These are phyloP conservation scores for Blastosporella zonata DNA, from an alignment of 1,284 basidiomycete genomes.

Conservation along the genomic window DNA sequence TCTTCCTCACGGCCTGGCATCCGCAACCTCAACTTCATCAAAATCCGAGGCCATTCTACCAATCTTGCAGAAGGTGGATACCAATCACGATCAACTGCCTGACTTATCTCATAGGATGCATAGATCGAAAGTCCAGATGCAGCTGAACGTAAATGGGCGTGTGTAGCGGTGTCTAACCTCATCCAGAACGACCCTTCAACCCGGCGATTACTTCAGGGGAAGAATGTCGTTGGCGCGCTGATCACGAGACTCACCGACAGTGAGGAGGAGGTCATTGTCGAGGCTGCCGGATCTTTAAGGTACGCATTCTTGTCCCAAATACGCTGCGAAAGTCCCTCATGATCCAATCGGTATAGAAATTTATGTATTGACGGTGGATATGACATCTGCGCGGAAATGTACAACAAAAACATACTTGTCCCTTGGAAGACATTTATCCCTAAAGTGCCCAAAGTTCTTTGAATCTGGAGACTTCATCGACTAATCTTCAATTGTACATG, in stretches of 20 bases:
- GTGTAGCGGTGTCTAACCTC: slow-evolving; percentile 86
- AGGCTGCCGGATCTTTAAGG: slow-evolving; percentile 84
- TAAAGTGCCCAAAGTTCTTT: slow-evolving; percentile 50
- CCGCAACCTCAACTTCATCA: slow-evolving; percentile 65
- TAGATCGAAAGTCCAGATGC: slow-evolving; percentile 76
- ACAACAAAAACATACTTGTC: slow-evolving; percentile 87
- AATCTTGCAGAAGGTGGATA: slow-evolving; percentile 80
- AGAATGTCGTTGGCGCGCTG: slow-evolving; percentile 84
- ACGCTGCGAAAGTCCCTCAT: slow-evolving; percentile 1
- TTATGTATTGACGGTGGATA: slow-evolving; percentile 91
- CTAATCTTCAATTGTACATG: slow-evolving; percentile 28
- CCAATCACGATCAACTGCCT: neutral
- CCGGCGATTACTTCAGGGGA: slow-evolving; percentile 82
- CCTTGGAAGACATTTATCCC: slow-evolving; percentile 72
- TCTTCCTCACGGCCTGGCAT: slow-evolving; percentile 73
- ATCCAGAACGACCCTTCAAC: slow-evolving; percentile 87
- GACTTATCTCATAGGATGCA: slow-evolving; percentile 13
- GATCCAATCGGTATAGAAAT: slow-evolving; percentile 55
- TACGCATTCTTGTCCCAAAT: slow-evolving; percentile 24
- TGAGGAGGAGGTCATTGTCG: slow-evolving; percentile 83
- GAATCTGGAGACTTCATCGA: neutral
- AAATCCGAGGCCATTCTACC: slow-evolving; percentile 80
- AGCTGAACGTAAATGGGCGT: slow-evolving; percentile 87
- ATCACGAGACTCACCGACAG: slow-evolving; percentile 82
- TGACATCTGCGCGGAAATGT: slow-evolving; percentile 94